phyloP scores from a whole-genome alignment of 2,329 filamentous ascomycete species.

The Pleomassaria siparia region DNA sequence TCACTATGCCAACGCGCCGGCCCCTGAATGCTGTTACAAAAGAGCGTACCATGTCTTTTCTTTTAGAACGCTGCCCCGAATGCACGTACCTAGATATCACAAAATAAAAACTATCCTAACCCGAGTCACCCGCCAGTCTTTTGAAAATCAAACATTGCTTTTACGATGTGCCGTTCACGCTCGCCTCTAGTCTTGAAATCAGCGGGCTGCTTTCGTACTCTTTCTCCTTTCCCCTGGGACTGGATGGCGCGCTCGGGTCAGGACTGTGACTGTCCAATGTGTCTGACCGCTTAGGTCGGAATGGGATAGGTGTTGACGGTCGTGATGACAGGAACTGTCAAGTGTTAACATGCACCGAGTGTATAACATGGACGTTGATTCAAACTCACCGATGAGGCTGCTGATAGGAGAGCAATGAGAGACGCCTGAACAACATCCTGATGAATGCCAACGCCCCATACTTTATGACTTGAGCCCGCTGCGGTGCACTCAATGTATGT shows the following conservation, averaged over 20 bases:
- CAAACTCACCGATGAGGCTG: constrained; percentile 75
- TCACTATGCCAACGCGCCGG: too few species aligned
- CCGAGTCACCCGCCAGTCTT: neutral
- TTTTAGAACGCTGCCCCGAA: neutral
- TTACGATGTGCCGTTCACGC: constrained; percentile 22
- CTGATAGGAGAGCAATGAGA: constrained; percentile 80
- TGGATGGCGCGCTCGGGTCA: constrained; percentile 12
- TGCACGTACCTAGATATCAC: neutral
- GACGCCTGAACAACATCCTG: constrained; percentile 90
- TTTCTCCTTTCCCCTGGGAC: constrained; percentile 18
- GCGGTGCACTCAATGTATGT: constrained; percentile 90
- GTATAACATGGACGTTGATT: neutral
- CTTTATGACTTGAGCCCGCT: constrained; percentile 65
- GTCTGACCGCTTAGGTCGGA: constrained; percentile 60
- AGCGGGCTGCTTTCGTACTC: constrained; percentile 15
- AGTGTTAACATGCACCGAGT: neutral
- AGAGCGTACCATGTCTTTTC: too few species aligned
- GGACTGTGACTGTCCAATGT: constrained; percentile 41
- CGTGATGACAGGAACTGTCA: constrained; percentile 73
- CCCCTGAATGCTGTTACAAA: too few species aligned
- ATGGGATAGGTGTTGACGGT: constrained; percentile 67
- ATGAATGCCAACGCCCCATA: constrained; percentile 91
- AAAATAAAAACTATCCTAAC: neutral
- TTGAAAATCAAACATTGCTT: neutral
- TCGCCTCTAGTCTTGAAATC: constrained; percentile 32